Conservation (phyloP, 148 eudicot species). For the Camellia sinensis region DNA sequence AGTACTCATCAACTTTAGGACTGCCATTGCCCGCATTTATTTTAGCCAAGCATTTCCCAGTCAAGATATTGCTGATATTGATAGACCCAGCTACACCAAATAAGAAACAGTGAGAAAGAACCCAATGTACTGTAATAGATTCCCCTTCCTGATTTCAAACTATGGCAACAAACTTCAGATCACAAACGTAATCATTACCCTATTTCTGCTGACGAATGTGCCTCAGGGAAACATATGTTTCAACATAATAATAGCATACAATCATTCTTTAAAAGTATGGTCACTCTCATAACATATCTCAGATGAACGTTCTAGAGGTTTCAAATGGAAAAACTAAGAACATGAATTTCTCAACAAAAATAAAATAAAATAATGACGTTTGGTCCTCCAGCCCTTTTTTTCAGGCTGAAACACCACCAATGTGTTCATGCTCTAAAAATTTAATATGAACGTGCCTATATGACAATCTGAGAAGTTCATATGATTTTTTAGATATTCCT, state of each 20-base stretch:
- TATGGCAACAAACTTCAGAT: neutral
- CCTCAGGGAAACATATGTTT: too few relatives aligned
- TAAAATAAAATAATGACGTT: neutral
- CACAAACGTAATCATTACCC: too few relatives aligned
- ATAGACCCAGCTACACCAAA: slow-evolving; percentile 66
- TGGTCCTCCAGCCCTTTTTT: neutral
- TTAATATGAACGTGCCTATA: too few relatives aligned
- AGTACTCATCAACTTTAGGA: slow-evolving; percentile 38
- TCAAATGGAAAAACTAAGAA: neutral
- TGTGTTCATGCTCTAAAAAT: neutral
- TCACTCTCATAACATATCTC: too few relatives aligned
- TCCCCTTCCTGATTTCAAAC: neutral
- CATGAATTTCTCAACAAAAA: neutral
- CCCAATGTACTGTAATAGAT: neutral
- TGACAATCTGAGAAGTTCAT: too few relatives aligned
- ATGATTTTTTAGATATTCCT: too few relatives aligned
- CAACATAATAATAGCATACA: too few relatives aligned
- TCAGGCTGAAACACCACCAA: neutral
- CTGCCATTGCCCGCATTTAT: slow-evolving; percentile 51
- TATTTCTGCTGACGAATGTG: too few relatives aligned
- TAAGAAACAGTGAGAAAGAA: neutral
- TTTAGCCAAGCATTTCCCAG: slow-evolving; percentile 87
- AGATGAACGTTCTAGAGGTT: too few relatives aligned
- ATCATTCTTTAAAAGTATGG: too few relatives aligned
- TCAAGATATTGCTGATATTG: slow-evolving; percentile 77